Conservation (phyloP, 768 basidiomycete species). For the Rhizopogon sp. region DNA sequence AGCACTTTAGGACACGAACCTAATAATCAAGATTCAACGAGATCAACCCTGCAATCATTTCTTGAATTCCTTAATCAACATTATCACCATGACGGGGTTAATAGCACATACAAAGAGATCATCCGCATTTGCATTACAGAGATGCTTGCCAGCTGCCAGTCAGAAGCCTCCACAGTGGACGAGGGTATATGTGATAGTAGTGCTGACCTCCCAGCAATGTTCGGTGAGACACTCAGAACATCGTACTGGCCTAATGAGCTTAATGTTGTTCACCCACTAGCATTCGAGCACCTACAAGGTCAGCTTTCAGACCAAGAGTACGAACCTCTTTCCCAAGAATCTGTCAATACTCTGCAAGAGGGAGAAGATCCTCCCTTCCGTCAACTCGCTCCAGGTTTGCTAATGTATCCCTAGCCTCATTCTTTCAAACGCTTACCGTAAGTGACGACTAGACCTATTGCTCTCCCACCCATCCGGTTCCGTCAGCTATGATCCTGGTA, state of each 20-base stretch:
- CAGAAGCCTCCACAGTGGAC: conserved; percentile 8
- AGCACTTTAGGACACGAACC: too few relatives aligned
- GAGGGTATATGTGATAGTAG: not conserved
- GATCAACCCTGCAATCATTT: too few relatives aligned
- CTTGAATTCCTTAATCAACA: too few relatives aligned
- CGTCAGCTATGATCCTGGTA: not conserved
- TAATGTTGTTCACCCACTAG: not conserved
- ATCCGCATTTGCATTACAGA: conserved; percentile 2
- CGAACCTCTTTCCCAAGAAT: not conserved
- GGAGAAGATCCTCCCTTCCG: not conserved
- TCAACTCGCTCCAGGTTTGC: not conserved
- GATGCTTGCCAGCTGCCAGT: conserved; percentile 14
- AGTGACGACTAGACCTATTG: not conserved
- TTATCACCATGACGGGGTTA: too few relatives aligned
- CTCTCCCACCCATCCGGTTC: not conserved
- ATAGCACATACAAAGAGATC: too few relatives aligned
- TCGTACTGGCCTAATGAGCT: too few relatives aligned
- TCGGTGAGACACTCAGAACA: not conserved
- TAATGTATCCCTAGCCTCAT: not conserved
- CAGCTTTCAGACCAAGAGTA: not conserved
- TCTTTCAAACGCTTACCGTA: not conserved
- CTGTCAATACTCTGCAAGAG: not conserved
- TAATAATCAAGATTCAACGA: too few relatives aligned
- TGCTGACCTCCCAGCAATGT: not conserved
- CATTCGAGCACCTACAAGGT: too few relatives aligned